Evolutionary conservation across 805 yeast genomes (phyloP), one percentile per base, ranked within the genome.

Genomic region (Hanseniaspora mollemarum): DNA sequence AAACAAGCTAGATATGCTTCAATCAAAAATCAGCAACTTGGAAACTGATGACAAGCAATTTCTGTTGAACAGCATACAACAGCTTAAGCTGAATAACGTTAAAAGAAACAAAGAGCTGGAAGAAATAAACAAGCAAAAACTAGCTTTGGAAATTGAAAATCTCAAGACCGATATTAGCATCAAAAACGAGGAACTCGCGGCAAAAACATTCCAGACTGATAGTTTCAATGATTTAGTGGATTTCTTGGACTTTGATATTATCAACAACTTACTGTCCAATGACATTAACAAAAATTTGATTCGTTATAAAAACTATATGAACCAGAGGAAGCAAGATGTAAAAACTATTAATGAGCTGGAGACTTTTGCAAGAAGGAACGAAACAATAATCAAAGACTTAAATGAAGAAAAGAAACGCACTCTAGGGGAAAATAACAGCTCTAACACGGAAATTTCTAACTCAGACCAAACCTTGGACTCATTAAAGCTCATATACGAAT

Each of bases 221-320:
- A 5, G 8, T 22, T 25, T 25, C 16, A 39, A 39, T n/a, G 21
- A 18, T 4, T 13, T 25, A 3, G n/a, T 40, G 3, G 18, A 48
- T 18, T n/a, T 40, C 7, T 19, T 40, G 2, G 45, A 40, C n/a
- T 8, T 16, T 12, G 33, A 24, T 16, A 26, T 48, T 9, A 48
- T 40, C 2, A 24, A 29, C 25, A 35, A 46, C 9, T 18, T 46
- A 4, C n/a, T 40, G 4, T 37, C 37, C n/a, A 40, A 33, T 18
- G 31, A 48, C 18, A 40, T 48, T 3, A 48, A 37, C 28, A 37
- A 32, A 18, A 25, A 40, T 3, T 21, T 48, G 18, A 40, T 40
- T 22, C 25, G 13, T 25, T 33, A 25, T 10, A 48, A 48, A 22
- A 48, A 29, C 15, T 32, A 40, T 19, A 24, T 32, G 40, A 48